Evolutionary conservation across 2,329 filamentous ascomycete genomes (phyloP), one percentile per base, ranked within the genome.

Genomic region (Dactylellina leptospora): DNA sequence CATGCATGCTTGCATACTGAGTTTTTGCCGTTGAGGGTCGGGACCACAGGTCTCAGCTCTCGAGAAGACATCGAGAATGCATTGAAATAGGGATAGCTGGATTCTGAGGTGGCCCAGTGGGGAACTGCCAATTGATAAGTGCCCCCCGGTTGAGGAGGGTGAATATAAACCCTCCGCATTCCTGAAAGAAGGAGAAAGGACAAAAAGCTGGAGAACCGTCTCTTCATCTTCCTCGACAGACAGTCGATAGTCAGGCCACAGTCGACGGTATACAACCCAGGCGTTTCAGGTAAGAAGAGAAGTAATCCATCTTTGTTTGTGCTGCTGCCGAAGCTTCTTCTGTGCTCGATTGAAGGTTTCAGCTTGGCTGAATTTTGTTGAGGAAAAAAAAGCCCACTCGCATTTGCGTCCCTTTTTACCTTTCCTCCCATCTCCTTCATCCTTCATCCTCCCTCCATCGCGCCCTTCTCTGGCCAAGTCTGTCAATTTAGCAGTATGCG

Each of bases 331-430:
- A 44, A 45, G 51, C 13, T 44, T 27, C 54, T 47, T 11, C 33
- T 28, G 25, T 8, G 54, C 27, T 53, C 33, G 25, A 23, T 56
- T 18, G 50, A 27, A 56, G 42, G 22, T 28, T 51, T 50, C 58
- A 45, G 42, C 58, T 71, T 72, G 59, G 66, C 66, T 58, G 51
- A 64, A 59, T 54, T 72, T 72, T 72, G 68, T 72, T 72, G 68
- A 72, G 68, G 53, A 70, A 10, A 36, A 30, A 47, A 40, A 48
- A 30, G 53, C 45, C 62, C 54, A 66, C 48, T 23, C 18, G 9
- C 40, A 45, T 60, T 47, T 59, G 54, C 27, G 62, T 59, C 36
- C 62, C 62, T 68, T 64, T 68, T 68, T 44, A 18, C 28, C 6
- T 28, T 27, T 40, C 33, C 30, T 55, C 38, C 23, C 38, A 64